phyloP scores from a whole-genome alignment of 2,329 filamentous ascomycete genomes.

The Tolypocladium guangdongense region DNA sequence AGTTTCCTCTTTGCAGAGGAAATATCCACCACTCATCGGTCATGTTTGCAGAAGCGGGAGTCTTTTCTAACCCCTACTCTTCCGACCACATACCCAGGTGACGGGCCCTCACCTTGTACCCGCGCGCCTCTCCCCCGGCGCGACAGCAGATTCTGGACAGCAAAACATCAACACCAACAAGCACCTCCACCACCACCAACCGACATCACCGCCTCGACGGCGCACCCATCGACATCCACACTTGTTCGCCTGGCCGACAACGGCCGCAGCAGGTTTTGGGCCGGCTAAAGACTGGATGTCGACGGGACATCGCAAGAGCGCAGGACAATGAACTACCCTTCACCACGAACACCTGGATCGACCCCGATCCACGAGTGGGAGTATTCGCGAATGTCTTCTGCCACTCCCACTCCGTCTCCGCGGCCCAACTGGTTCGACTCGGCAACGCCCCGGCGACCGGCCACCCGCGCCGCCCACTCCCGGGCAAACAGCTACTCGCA shows the following conservation, averaged over 20 bases:
- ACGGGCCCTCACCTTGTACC: slow-evolving; percentile 38
- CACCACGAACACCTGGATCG: slow-evolving; percentile 31
- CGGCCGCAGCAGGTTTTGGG: not conserved
- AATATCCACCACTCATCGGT: slow-evolving; percentile 23
- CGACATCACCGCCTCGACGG: not conserved
- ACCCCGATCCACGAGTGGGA: slow-evolving; percentile 41
- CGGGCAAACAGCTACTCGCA: slow-evolving; percentile 28
- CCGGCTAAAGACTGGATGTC: slow-evolving; percentile 13
- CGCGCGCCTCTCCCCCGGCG: slow-evolving; percentile 16
- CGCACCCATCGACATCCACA: not conserved
- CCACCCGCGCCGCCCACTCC: slow-evolving; percentile 36
- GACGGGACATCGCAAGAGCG: slow-evolving; percentile 21
- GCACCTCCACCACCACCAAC: not conserved
- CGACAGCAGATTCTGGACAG: not conserved
- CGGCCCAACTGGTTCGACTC: slow-evolving; percentile 38
- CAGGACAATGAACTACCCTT: slow-evolving; percentile 28
- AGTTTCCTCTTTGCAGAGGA: slow-evolving; percentile 19
- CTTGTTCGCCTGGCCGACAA: not conserved
- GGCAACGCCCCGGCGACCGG: slow-evolving; percentile 39
- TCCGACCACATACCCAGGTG: slow-evolving; percentile 53
- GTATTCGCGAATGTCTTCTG: slow-evolving; percentile 41
- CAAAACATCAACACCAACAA: not conserved
- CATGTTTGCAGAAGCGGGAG: slow-evolving; percentile 48
- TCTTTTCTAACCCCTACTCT: slow-evolving; percentile 42
- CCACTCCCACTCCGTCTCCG: slow-evolving; percentile 47